Conservation (phyloP, 2,329 filamentous ascomycete genomes). For the Claviceps maximensis region DNA sequence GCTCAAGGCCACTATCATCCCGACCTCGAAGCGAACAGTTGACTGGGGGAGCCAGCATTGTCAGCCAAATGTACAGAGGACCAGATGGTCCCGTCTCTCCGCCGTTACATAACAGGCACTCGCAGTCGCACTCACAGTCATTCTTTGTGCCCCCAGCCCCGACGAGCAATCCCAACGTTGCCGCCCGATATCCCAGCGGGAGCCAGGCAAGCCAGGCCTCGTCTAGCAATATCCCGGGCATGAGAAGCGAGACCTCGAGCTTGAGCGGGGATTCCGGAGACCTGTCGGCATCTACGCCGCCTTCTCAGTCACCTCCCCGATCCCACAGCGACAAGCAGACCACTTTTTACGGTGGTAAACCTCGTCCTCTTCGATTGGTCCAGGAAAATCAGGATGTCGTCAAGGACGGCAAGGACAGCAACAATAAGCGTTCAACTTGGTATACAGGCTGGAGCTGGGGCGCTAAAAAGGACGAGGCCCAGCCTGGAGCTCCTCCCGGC, state of each 20-base stretch:
- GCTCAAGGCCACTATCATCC: constrained; percentile 31
- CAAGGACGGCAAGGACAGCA: constrained; percentile 33
- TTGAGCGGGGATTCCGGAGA: constrained; percentile 55
- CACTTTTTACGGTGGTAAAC: constrained; percentile 53
- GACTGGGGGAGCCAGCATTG: constrained; percentile 53
- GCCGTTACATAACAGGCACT: constrained; percentile 42
- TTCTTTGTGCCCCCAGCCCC: constrained; percentile 44
- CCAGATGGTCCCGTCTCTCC: constrained; percentile 51
- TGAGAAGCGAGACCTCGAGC: constrained; percentile 51
- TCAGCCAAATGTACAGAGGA: constrained; percentile 83
- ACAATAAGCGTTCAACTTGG: constrained; percentile 55
- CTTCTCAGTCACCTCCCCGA: constrained; percentile 40
- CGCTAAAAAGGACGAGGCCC: constrained; percentile 34
- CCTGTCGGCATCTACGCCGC: constrained; percentile 28
- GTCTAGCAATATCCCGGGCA: constrained; percentile 57
- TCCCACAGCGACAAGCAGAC: constrained; percentile 40
- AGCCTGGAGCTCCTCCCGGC: background rate
- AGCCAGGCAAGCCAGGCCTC: constrained; percentile 32
- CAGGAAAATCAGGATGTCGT: constrained; percentile 54
- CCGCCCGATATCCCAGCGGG: constrained; percentile 38
- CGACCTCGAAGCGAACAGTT: constrained; percentile 53
- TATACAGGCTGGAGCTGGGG: constrained; percentile 43
- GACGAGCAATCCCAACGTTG: constrained; percentile 36
- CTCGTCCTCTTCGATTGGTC: constrained; percentile 74
- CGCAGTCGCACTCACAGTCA: constrained; percentile 47